Evolutionary conservation across 2,329 filamentous ascomycete genomes (phyloP), one percentile per base, ranked within the genome.

Genomic region (Hypomyces perniciosus): DNA sequence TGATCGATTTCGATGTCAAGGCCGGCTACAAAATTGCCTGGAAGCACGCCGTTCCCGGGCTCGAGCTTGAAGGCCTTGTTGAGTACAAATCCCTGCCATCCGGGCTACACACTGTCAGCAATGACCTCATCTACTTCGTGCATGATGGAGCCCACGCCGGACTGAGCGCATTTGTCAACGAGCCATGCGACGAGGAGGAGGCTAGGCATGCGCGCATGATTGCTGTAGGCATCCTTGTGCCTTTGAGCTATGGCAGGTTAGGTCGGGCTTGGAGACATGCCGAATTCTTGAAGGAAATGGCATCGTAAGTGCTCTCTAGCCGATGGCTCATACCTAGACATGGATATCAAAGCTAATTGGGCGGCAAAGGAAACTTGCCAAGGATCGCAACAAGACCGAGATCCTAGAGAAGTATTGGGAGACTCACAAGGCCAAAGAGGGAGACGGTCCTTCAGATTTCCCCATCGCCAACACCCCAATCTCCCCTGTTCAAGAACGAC

Each of bases 11-110:
- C 72, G 90, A 96, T 70, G 86, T 92, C 72, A 93, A 91, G 68
- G 86, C 90, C 62, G 90, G 90, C 74, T 95, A 85, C 70, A 95
- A 90, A 42, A 86, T 97, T 64, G 82, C 83, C 34, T 97, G 93
- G 93, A 90, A 95, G 68, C 83, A 81, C 58, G 81, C 85, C 9
- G 71, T 82, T 1, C 76, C 83, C 10, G 84, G 81, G 44, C 78
- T 92, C 71, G 77, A 80, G 68, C 79, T 97, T 44, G 88, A 95
- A 59, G 90, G 90, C 50, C 83, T 87, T 27, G 90, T 96, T 62
- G 93, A 99, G 71, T 99, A 90, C 79, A 97, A 96, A 71, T 95
- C 90, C 55, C 78, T 99, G 43, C 93, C 93, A 2, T 97, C 92
- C 0, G 93, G 93, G 27, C 71, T 96, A 45, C 93, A 99, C 70